phyloP scores from a whole-genome alignment of 2,329 filamentous ascomycete species.

The Pyrenophora graminea region DNA sequence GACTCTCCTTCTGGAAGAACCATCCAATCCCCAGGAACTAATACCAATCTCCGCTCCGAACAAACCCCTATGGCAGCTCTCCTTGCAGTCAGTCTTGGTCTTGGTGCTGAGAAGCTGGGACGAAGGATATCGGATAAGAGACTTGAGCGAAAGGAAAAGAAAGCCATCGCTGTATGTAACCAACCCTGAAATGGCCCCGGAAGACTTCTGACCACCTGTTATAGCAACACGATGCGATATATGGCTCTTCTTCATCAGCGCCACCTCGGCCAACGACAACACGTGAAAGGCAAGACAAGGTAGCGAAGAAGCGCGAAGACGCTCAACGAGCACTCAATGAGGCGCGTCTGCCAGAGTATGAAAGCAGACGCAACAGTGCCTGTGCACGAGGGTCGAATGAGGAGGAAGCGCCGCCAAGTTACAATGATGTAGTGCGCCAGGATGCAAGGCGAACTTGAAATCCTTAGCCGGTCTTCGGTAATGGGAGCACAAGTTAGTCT shows the following conservation, averaged over 20 bases:
- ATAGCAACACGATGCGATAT: conserved; percentile 20
- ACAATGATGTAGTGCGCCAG: conserved; percentile 16
- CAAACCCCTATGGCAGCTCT: conserved; percentile 25
- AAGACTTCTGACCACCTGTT: not conserved
- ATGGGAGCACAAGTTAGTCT: too few species aligned
- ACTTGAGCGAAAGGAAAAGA: conserved; percentile 30
- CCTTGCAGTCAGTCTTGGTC: conserved; percentile 23
- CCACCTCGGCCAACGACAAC: too few species aligned
- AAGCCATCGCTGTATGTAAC: conserved; percentile 21
- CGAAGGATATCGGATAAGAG: conserved; percentile 30
- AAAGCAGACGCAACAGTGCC: conserved; percentile 15
- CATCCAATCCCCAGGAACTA: too few species aligned
- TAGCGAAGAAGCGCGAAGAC: conserved; percentile 17
- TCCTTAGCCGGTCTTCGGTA: not conserved
- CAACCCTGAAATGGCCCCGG: not conserved
- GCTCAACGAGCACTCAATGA: conserved; percentile 7
- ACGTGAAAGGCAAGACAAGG: too few species aligned
- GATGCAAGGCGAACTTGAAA: conserved; percentile 1
- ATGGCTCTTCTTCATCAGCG: conserved; percentile 16
- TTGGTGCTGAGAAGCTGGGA: conserved; percentile 26
- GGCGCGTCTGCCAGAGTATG: conserved; percentile 4
- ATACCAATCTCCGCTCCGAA: not conserved
- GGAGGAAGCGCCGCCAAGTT: conserved; percentile 22
- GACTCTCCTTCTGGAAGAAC: too few species aligned
- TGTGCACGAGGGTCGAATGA: conserved; percentile 15